phyloP scores from a whole-genome alignment of 169 alveolate species.

The Plasmodium malariae region DNA sequence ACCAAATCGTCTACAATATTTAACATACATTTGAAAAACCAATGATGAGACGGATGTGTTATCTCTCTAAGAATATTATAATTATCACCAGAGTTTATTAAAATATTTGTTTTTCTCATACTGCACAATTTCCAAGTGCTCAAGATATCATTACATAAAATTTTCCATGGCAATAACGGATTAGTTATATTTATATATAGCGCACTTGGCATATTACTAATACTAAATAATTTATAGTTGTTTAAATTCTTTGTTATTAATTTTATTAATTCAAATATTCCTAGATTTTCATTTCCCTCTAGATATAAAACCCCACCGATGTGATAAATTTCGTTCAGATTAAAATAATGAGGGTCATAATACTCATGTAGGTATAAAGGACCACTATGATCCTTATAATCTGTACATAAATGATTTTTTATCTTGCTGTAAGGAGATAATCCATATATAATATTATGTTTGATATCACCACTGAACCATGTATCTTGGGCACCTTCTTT shows the following conservation, averaged over 20 bases:
- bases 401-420: slow-evolving; percentile 44
- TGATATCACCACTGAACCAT: background rate
- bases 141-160: slow-evolving; percentile 78
- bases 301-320: slow-evolving; percentile 79
- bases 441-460: slow-evolving; percentile 31
- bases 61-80: slow-evolving; percentile 78
- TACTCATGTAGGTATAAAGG: slow-evolving; percentile 81
- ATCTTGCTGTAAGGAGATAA: slow-evolving; percentile 45
- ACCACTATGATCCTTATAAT: slow-evolving; percentile 66
- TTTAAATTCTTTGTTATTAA: slow-evolving; percentile 60
- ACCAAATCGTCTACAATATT: slow-evolving; percentile 76
- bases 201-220: slow-evolving; percentile 81
- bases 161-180: slow-evolving; percentile 81
- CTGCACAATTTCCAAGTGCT: slow-evolving; percentile 76
- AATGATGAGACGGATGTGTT: slow-evolving; percentile 83
- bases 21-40: slow-evolving; percentile 76
- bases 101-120: slow-evolving; percentile 74
- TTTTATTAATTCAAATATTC: slow-evolving; percentile 77
- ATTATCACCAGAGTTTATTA: slow-evolving; percentile 61
- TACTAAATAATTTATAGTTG: slow-evolving; percentile 70
- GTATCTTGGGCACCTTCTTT: background rate
- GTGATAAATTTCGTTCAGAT: slow-evolving; percentile 71
- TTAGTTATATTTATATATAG: slow-evolving; percentile 79
- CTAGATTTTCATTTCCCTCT: slow-evolving; percentile 80
- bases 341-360: slow-evolving; percentile 79